Base-by-base conservation (phyloP, 495 filamentous ascomycete genomes). In the Aspergillus asperescens region DNA sequence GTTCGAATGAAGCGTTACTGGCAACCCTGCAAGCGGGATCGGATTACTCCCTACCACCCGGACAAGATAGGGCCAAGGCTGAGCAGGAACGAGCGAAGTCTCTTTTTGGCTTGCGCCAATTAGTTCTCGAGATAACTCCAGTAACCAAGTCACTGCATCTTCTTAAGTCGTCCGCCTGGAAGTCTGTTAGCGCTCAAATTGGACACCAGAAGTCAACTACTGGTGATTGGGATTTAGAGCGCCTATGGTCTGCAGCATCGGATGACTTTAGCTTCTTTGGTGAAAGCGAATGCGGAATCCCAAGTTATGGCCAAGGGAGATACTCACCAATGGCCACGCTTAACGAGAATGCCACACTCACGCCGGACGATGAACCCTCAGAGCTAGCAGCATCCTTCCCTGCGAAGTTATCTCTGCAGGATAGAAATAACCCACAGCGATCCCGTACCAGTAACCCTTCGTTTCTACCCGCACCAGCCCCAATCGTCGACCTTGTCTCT, bases 211-310 rank as follows among this genome's bases (percentile, higher is more conserved):
- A 75, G 51, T 84, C 81, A 25, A 77, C 77, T 20, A 84, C 81
- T 0, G 82, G 81, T 40, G 82, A 85, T 43, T 63, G 74, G 7
- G 82, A 86, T 54, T 74, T 72, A 9, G 82, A 86, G 61, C 64
- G 73, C 3, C 74, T 86, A 12, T 84, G 81, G 81, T 70, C 77
- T 28, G 81, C 80, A 19, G 78, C 79, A 7, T 68, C 75, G 34
- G 64, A 75, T 23, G 82, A 86, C 54, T 86, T 84, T 54, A 82
- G 79, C 32, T 86, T 86, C 66, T 86, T 86, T 50, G 78, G 72
- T 1, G 80, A 82, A 40, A 80, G 79, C 32, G 81, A 84, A 60
- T 80, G 76, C 24, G 78, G 78, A 5, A 65, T 83, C 6, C 78
- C 73, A 16, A 63, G 70, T 15, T 67, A 69, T 39, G 70, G 74